Evolutionary conservation across 768 basidiomycete species (phyloP), one percentile per base, ranked within the genome.

Genomic region (Hygrophorus pudorinus): DNA sequence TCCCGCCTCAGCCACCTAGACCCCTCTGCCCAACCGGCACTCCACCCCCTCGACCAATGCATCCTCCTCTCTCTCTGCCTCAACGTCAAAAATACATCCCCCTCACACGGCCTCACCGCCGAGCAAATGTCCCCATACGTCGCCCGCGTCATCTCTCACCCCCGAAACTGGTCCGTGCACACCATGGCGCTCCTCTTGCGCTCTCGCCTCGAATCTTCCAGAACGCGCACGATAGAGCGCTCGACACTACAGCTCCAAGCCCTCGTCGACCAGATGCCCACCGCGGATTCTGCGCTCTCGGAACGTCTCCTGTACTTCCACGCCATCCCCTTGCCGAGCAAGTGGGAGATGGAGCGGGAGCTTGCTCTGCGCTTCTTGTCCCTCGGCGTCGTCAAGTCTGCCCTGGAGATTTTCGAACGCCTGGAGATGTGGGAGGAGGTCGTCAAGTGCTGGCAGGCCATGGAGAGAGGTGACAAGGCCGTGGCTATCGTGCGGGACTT

Each of bases 351-450:
- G 70, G 89, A 97, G 58, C 73, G 76, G 33, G 96, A 99, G 61
- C 73, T 99, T 17, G 96, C 91, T 1, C 61, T 72, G 52, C 76
- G 89, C 42, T 92, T 85, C 65, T 66, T 92, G 51, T 73, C 78
- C 36, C 69, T 98, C 39, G 96, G 96, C 12, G 90, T 94, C 45
- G 71, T 86, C 47, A 81, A 81, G 52, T 91, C 87, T 4, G 93
- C 96, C 0, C 67, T 98, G 39, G 93, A 86, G 60, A 93, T 97
- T 44, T 98, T 91, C 57, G 85, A 90, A 63, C 75, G 88, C 29
- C 68, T 97, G 48, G 92, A 98, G 65, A 91, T 97, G 91, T 99
- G 93, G 93, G 96, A 96, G 64, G 89, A 97, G 51, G 92, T 88
- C 6, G 90, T 91, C 34, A 71, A 75, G 49, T 98, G 94, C 62